phyloP scores from a whole-genome alignment of 257 asterid genomes.

The Penstemon newberryi region DNA sequence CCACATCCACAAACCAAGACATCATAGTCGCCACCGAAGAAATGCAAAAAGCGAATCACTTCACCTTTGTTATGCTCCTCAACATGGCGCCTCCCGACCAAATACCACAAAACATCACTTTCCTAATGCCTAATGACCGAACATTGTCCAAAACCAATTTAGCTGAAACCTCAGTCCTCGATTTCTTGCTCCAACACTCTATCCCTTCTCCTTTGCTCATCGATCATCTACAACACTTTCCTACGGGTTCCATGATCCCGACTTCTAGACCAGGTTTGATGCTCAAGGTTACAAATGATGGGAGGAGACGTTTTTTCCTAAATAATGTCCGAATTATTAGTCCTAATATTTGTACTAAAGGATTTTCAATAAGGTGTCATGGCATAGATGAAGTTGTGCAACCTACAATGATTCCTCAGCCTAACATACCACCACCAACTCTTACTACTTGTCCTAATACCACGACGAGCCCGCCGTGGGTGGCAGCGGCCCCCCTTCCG shows the following conservation, averaged over 20 bases:
- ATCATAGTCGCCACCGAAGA: constrained; percentile 49
- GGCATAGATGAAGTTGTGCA: constrained; percentile 70
- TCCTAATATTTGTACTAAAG: constrained; percentile 63
- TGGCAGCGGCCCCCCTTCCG: constrained; percentile 14
- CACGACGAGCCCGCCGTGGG: constrained; percentile 14
- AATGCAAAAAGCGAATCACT: constrained; percentile 74
- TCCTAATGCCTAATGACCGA: constrained; percentile 75
- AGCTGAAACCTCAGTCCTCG: constrained; percentile 31
- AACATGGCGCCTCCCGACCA: constrained; percentile 59
- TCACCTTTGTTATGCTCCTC: constrained; percentile 67
- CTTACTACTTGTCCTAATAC: constrained; percentile 13
- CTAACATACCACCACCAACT: not conserved
- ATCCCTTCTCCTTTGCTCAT: constrained; percentile 61
- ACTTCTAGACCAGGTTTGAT: constrained; percentile 51
- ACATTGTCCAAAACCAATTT: constrained; percentile 39
- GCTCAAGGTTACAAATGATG: constrained; percentile 48
- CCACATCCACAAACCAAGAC: constrained; percentile 22
- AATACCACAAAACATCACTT: constrained; percentile 46
- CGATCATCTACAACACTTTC: constrained; percentile 57
- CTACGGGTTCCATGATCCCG: constrained; percentile 66
- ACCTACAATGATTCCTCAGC: constrained; percentile 28
- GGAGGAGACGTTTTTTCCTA: constrained; percentile 53
- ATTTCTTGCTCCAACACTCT: constrained; percentile 73
- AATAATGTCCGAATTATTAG: constrained; percentile 56
- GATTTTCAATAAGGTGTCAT: constrained; percentile 62